Evolutionary conservation across 495 filamentous ascomycete species (phyloP).

Genomic region (Thermochaetoides thermophila): DNA sequence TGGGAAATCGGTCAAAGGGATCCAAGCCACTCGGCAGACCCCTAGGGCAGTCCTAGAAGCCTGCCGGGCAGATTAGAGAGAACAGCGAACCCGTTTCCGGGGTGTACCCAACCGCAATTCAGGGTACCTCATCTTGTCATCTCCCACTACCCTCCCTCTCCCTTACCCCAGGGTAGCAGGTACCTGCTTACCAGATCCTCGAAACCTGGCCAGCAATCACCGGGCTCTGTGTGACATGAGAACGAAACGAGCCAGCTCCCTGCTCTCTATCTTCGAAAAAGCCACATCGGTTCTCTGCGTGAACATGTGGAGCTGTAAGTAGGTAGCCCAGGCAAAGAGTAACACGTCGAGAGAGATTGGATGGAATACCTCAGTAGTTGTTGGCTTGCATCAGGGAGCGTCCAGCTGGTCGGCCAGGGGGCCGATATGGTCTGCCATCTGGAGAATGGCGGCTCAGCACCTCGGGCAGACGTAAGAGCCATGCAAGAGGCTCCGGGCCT

Average conservation of each 20-base stretch:
- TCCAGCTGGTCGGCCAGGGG: background rate
- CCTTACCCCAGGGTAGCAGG: no score
- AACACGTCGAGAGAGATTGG: background rate
- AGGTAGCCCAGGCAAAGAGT: no score
- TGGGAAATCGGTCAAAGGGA: slow-evolving; percentile 4
- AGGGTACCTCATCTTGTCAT: slow-evolving; percentile 4
- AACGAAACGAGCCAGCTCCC: slow-evolving; percentile 3
- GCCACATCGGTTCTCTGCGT: slow-evolving; percentile 10
- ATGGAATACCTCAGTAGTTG: background rate
- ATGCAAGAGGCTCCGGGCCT: slow-evolving; percentile 4
- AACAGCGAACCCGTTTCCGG: slow-evolving; percentile 12
- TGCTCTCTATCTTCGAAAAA: slow-evolving; percentile 8
- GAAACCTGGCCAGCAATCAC: no score
- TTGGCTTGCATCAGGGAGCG: slow-evolving; percentile 3
- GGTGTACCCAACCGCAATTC: slow-evolving; percentile 13
- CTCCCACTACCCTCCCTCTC: slow-evolving; percentile 1
- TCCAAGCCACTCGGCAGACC: slow-evolving; percentile 3
- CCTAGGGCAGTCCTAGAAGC: slow-evolving; percentile 4
- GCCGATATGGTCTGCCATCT: slow-evolving; percentile 1
- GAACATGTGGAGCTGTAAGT: slow-evolving; percentile 20
- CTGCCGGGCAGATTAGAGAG: background rate
- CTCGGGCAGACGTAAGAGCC: slow-evolving; percentile 2
- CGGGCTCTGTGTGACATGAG: slow-evolving; percentile 4
- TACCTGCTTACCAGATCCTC: slow-evolving; percentile 1
- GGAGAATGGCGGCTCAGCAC: slow-evolving; percentile 7